Percentiles rank a stretch among this genome's conserved stretches.
These are phyloP conservation scores for Salix brachista DNA, from an alignment of 345 rosid species.

Conservation along the genomic window DNA sequence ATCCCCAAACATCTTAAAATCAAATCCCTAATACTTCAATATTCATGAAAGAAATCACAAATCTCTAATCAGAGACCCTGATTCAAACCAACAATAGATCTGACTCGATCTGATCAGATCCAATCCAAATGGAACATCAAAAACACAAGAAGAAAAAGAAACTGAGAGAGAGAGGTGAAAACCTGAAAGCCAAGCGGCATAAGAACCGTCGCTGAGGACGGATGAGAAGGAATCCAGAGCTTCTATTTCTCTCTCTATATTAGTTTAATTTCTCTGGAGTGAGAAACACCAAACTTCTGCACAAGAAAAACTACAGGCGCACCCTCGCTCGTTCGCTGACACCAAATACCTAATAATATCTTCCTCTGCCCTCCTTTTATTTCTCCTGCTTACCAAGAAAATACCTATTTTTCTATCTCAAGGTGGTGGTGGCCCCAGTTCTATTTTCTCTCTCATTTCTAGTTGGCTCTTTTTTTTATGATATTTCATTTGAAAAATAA, in stretches of 20 bases:
- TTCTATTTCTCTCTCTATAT: slow-evolving; percentile 14
- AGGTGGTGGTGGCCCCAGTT: background rate
- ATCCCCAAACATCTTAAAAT: background rate
- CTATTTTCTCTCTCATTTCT: background rate
- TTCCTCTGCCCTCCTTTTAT: background rate
- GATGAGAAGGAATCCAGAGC: slow-evolving; percentile 62
- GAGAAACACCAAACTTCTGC: background rate
- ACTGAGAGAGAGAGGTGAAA: background rate
- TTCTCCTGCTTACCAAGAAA: slow-evolving; percentile 14
- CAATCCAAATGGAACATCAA: background rate
- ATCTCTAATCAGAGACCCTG: background rate
- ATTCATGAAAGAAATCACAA: background rate
- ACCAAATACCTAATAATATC: background rate
- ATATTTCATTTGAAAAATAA: no score
- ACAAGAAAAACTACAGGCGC: background rate
- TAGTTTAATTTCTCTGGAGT: no score
- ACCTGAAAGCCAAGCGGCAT: slow-evolving; percentile 77
- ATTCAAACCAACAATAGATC: background rate
- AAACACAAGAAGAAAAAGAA: background rate
- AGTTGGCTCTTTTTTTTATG: no score
- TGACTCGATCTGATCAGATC: slow-evolving; percentile 23
- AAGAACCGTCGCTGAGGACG: slow-evolving; percentile 81
- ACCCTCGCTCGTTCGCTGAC: background rate
- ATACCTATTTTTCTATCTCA: slow-evolving; percentile 4
- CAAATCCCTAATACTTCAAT: background rate